Percentiles rank a stretch among this genome's conserved stretches.
These are phyloP conservation scores for Gossypium anomalum DNA, from an alignment of 345 rosid genomes.

Conservation along the genomic window DNA sequence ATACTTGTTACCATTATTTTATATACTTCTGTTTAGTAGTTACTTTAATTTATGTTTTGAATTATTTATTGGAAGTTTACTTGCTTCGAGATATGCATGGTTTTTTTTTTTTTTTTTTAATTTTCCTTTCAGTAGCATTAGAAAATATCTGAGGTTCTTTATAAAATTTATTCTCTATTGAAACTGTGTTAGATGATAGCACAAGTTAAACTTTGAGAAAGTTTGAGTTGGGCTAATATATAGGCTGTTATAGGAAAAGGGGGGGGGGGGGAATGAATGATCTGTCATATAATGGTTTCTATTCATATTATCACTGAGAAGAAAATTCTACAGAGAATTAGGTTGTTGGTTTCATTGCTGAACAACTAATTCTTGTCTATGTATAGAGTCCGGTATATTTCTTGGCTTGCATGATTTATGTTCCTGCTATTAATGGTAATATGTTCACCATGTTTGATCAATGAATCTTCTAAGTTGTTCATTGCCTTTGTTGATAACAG, in stretches of 20 bases:
- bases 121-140: background rate
- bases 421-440: background rate
- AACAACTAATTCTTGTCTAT: background rate
- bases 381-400: conserved; percentile 1
- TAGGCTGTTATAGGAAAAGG: background rate
- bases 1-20: background rate
- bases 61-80: background rate
- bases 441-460: background rate
- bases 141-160: background rate
- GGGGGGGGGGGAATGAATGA: too few species aligned
- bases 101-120: background rate
- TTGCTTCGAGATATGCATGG: background rate
- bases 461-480: conserved; percentile 19
- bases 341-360: background rate
- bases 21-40: background rate
- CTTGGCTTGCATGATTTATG: conserved; percentile 3
- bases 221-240: background rate
- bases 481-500: conserved; percentile 46
- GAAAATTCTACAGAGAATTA: background rate
- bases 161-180: background rate
- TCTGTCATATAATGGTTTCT: background rate
- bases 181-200: background rate
- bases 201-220: background rate
- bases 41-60: conserved; percentile 7
- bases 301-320: background rate